phyloP scores from a whole-genome alignment of 129 eudicot species.

The Sambucus nigra region DNA sequence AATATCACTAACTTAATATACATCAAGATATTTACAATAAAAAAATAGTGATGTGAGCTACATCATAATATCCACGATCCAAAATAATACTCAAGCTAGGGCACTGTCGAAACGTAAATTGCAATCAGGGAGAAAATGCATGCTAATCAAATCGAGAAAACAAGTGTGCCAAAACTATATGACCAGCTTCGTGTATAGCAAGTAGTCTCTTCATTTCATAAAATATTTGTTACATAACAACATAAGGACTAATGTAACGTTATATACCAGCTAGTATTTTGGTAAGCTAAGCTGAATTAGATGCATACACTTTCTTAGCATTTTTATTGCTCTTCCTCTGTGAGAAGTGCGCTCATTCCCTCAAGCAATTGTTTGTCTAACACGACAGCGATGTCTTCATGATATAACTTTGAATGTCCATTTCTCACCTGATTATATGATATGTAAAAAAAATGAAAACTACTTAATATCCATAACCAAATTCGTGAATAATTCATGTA shows the following conservation, averaged over 20 bases:
- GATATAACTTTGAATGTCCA: constrained; percentile 73
- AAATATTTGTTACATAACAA: constrained; percentile 41
- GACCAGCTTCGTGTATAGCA: constrained; percentile 99
- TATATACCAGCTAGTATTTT: background rate
- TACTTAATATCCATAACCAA: no score
- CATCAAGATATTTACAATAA: no score
- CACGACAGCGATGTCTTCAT: constrained; percentile 83
- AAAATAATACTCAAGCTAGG: no score
- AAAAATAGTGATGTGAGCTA: no score
- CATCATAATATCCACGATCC: no score
- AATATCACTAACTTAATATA: no score
- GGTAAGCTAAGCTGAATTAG: constrained; percentile 5
- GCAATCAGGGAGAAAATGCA: constrained; percentile 94
- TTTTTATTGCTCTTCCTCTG: constrained; percentile 91
- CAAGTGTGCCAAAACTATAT: constrained; percentile 81
- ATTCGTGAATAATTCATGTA: no score
- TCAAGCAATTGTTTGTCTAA: constrained; percentile 91
- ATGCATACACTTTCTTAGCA: constrained; percentile 69
- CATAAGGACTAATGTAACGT: constrained; percentile 3
- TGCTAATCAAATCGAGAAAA: constrained; percentile 95
- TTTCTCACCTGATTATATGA: constrained; percentile 62
- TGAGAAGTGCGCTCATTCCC: constrained; percentile 94
- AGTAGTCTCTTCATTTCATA: constrained; percentile 68
- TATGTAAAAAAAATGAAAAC: no score
- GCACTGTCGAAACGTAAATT: no score